Evolutionary conservation across 179 eudicot genomes (phyloP), one percentile per base, ranked within the genome.

Genomic region (Dionaea muscipula): DNA sequence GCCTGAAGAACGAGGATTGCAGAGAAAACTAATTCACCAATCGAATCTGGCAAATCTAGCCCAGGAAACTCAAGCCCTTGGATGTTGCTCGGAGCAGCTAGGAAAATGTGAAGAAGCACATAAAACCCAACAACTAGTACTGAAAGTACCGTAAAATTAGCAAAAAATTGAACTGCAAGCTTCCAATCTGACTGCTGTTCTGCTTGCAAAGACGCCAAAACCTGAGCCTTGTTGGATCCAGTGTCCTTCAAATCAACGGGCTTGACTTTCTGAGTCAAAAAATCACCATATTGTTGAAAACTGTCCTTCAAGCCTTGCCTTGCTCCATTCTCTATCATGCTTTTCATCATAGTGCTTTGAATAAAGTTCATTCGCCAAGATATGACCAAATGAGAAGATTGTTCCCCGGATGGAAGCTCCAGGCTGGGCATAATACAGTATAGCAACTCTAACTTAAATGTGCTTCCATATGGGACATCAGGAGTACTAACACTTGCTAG

Each of bases 261-360:
- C 64, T 72, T 81, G 33, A 77, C 62, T 20, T 62, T 72, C 49
- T 82, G 74, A 69, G 77, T 74, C 21, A 88, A 69, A 51, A 85
- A 62, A 35, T 45, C 68, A 4, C 77, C 66, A 59, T 80, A 82
- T 57, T 71, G 81, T 57, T 77, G 84, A 55, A 85, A 88, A 60
- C 76, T 88, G 63, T 85, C 94, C 62, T 75, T 80, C 71, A 88
- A 39, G 28, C 96, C 96, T 61, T 88, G 94, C 22, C 68, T 64
- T 24, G 84, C 94, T 70, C 96, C 94, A 51, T 65, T 66, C 54
- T 78, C 91, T 26, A 85, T 88, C 91, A 88, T 85, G 51, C 87
- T 64, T 64, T 60, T 82, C 94, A 85, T 82, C 76, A 88, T 75
- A 33, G 91, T 85, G 53, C 61, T 80, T 58, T 79, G 88, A 68